These are phyloP conservation scores for Ogataea paraovalis DNA, from an alignment of 805 yeast genomes.

Conservation along the genomic window DNA sequence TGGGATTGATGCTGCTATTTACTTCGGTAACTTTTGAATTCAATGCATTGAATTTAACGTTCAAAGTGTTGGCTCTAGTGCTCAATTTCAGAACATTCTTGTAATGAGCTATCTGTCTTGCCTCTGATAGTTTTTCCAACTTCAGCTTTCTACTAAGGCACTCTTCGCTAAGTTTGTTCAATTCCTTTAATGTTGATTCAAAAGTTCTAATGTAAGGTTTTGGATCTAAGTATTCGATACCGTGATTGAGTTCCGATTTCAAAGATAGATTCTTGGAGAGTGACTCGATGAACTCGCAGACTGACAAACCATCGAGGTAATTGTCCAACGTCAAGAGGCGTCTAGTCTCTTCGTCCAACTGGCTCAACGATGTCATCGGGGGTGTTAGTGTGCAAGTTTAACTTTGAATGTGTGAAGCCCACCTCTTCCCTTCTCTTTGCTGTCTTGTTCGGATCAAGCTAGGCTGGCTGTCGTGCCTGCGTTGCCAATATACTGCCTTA, in stretches of 20 bases:
- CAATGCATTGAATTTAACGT: conserved; percentile 44
- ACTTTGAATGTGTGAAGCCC: not conserved
- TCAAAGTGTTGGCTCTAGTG: conserved; percentile 37
- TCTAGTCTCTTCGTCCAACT: conserved; percentile 58
- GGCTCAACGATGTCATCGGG: conserved; percentile 22
- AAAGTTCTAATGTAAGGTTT: conserved; percentile 93
- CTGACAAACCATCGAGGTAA: conserved; percentile 65
- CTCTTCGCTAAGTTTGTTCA: conserved; percentile 57
- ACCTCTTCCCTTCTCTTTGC: too few species aligned
- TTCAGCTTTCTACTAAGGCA: conserved; percentile 46
- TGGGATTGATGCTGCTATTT: conserved; percentile 57
- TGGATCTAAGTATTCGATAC: conserved; percentile 68
- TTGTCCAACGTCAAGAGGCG: conserved; percentile 54
- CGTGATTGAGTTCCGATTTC: conserved; percentile 47
- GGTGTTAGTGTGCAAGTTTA: too few species aligned
- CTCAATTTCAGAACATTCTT: conserved; percentile 57
- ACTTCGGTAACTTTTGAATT: conserved; percentile 54
- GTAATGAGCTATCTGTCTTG: conserved; percentile 64
- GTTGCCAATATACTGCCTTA: too few species aligned
- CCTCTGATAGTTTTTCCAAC: conserved; percentile 54
- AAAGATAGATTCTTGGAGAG: conserved; percentile 54
- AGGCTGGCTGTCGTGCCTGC: too few species aligned
- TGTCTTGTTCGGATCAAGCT: too few species aligned
- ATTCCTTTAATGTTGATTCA: conserved; percentile 75
- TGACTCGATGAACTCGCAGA: conserved; percentile 76